Evolutionary conservation across 1,139 yeast genomes (phyloP).

Genomic region (Petasospora rhodanensis): DNA sequence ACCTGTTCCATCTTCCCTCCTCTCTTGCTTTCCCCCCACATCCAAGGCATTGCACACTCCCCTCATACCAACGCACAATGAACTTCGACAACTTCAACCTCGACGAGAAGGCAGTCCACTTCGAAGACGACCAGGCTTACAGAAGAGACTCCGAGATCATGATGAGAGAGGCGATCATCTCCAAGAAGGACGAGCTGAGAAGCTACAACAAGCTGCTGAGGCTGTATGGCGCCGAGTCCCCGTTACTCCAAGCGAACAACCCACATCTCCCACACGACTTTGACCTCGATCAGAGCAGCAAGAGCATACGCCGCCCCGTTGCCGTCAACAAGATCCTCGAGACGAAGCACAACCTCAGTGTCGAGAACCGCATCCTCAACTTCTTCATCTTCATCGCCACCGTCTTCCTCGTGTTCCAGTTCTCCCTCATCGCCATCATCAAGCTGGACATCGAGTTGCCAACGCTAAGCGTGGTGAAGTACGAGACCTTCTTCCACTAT

Average conservation of each 20-base stretch:
- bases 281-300: too few species aligned
- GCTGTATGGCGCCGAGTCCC: constrained; percentile 16
- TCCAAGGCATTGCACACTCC: too few species aligned
- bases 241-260: constrained; percentile 6
- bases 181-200: constrained; percentile 15
- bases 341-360: constrained; percentile 11
- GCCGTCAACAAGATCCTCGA: constrained; percentile 17
- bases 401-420: constrained; percentile 17
- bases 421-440: constrained; percentile 15
- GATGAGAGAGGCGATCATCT: constrained; percentile 14
- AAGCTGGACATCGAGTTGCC: constrained; percentile 15
- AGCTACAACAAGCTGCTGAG: constrained; percentile 13
- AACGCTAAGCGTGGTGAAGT: constrained; percentile 3
- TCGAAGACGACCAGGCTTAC: constrained; percentile 1
- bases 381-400: constrained; percentile 18
- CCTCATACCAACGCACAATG: too few species aligned
- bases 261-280: constrained; percentile 1
- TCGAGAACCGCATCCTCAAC: constrained; percentile 21
- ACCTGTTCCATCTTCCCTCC: too few species aligned
- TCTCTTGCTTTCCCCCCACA: too few species aligned
- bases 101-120: constrained; percentile 6
- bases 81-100: constrained; percentile 8
- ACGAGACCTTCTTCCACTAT: constrained; percentile 13
- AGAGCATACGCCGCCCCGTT: too few species aligned
- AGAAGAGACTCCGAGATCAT: constrained; percentile 10